Base-by-base conservation (phyloP, 2,329 filamentous ascomycete genomes). In the Didymella pinodella region DNA sequence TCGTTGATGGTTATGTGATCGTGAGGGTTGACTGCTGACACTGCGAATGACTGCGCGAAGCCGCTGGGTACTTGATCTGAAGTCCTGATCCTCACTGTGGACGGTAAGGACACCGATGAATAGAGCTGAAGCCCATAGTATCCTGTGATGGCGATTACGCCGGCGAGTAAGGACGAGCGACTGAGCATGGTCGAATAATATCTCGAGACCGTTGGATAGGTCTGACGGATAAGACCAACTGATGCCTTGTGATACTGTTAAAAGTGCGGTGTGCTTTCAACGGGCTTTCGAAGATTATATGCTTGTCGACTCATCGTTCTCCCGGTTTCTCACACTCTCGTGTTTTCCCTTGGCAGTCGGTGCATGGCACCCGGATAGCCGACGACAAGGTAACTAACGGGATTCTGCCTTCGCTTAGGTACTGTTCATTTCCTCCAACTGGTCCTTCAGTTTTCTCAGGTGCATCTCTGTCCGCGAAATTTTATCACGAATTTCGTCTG, bases 351-450 rank as follows among this genome's bases (percentile, higher is more conserved):
- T 38, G 20, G 46, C 46, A 6, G 34, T 48, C 46, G 46, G 46
- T 48, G 46, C 2, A 38, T 48, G 6, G 20, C 25, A 28, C 16
- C 46, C 86, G 0, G 83, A 31, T 66, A 18, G 12, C 32, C 31
- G 32, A 26, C 26, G 46, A 26, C 79, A 60, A 10, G 22, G 11
- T 43, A 22, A 44, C 22, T 10, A 22, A 16, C 25, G 25, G 41
- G 16, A 14, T 28, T 28, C 12, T 5, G 5, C 22, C 25, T 14
- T n/a, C 2, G 14, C 20, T 48, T 31, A 48, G 14, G 46, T 36
- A 29, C 31, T 36, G 14, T n/a, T 31, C n/a, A n/a, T 32, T 16
- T 41, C 36, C 12, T 41, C 36, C n/a, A 38, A 18, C 11, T 49
- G 20, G 10, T 22, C 47, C 22, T 40, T 40, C 7, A 49, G 16